Percentiles rank a stretch among this genome's conserved stretches.
phyloP scores from a whole-genome alignment of 148 eudicot species.

The Linanthus parryae region DNA sequence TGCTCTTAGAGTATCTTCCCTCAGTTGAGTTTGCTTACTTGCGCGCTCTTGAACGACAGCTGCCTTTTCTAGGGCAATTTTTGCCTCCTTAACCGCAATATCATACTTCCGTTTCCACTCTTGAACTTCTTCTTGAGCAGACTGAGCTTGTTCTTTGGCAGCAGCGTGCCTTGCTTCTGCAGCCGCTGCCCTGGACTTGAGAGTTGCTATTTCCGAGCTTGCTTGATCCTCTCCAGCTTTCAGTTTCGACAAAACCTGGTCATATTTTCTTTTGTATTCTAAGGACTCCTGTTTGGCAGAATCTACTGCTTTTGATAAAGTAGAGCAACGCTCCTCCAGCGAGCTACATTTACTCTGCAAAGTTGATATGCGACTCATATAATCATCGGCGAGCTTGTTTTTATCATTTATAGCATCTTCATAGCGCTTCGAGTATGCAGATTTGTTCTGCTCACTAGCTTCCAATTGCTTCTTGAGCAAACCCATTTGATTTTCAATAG shows the following conservation, averaged over 20 bases:
- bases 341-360: conserved; percentile 82
- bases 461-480: conserved; percentile 82
- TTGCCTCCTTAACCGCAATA: conserved; percentile 82
- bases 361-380: conserved; percentile 64
- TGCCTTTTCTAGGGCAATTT: conserved; percentile 86
- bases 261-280: conserved; percentile 88
- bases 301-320: conserved; percentile 59
- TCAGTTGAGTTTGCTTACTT: conserved; percentile 59
- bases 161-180: conserved; percentile 95
- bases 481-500: conserved; percentile 77
- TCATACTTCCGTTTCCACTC: conserved; percentile 94
- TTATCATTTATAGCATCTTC: conserved; percentile 86
- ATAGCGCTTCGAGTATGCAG: conserved; percentile 83
- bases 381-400: conserved; percentile 80
- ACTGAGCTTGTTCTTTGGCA: conserved; percentile 77
- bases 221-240: conserved; percentile 73
- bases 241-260: conserved; percentile 51
- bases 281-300: conserved; percentile 52
- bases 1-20: conserved; percentile 79
- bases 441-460: conserved; percentile 79
- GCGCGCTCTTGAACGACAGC: conserved; percentile 80
- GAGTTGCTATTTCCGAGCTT: conserved; percentile 57
- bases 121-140: conserved; percentile 91
- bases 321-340: conserved; percentile 78
- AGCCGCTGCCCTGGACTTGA: conserved; percentile 70